These are phyloP conservation scores for Aotearoamyces nothofagi DNA, from an alignment of 2,329 filamentous ascomycete genomes.

Conservation along the genomic window DNA sequence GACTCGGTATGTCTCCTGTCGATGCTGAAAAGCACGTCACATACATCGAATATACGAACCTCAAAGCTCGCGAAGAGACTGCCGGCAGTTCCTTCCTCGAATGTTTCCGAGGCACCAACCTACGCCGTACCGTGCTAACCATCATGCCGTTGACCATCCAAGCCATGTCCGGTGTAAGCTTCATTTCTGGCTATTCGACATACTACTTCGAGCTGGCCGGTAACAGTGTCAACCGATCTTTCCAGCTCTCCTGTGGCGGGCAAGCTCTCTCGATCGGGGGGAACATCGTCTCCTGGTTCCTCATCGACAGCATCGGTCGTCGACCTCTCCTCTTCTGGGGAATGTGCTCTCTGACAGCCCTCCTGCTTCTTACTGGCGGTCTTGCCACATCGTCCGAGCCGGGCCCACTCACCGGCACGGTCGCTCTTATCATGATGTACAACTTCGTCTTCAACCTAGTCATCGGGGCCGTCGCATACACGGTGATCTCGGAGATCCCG, in stretches of 20 bases:
- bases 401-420: slow-evolving; percentile 19
- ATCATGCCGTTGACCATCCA: slow-evolving; percentile 8
- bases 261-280: slow-evolving; percentile 23
- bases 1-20: too few relatives aligned
- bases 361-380: slow-evolving; percentile 19
- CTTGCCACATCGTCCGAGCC: slow-evolving; percentile 19
- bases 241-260: slow-evolving; percentile 22
- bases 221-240: slow-evolving; percentile 19
- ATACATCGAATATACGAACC: slow-evolving; percentile 34
- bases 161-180: slow-evolving; percentile 10
- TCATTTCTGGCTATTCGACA: slow-evolving; percentile 26
- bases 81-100: slow-evolving; percentile 10
- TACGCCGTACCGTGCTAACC: slow-evolving; percentile 10
- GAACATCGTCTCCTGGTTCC: slow-evolving; percentile 5
- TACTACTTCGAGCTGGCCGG: slow-evolving; percentile 32
- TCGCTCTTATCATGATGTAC: slow-evolving; percentile 22
- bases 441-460: slow-evolving; percentile 24
- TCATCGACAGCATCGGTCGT: slow-evolving; percentile 6
- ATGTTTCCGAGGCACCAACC: slow-evolving; percentile 11
- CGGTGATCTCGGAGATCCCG: slow-evolving; percentile 24
- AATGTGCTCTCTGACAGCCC: slow-evolving; percentile 16
- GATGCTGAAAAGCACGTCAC: slow-evolving; percentile 18
- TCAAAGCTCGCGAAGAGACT: slow-evolving; percentile 21
- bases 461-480: slow-evolving; percentile 25
- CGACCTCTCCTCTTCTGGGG: slow-evolving; percentile 12